Percentiles rank a stretch among this genome's conserved stretches.
phyloP scores from a whole-genome alignment of 257 asterid genomes.

The Ballota nigra region DNA sequence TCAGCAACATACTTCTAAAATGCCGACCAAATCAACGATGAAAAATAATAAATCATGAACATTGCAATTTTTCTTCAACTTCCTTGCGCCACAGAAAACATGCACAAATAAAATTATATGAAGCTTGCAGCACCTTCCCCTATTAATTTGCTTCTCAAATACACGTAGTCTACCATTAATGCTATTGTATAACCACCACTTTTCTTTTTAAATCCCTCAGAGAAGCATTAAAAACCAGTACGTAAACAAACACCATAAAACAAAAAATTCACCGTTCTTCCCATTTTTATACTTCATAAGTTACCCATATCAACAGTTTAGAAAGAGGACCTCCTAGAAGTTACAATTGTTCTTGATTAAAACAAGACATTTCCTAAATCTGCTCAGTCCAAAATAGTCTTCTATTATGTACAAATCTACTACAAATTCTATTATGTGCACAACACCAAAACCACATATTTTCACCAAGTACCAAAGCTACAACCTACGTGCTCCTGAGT shows the following conservation, averaged over 20 bases:
- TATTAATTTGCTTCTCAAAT: not conserved
- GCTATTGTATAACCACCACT: too few relatives aligned
- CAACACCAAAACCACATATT: conserved; percentile 14
- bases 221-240: not conserved
- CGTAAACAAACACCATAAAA: not conserved
- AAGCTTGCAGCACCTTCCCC: not conserved
- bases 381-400: conserved; percentile 25
- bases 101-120: not conserved
- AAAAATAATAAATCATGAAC: too few relatives aligned
- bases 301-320: conserved; percentile 37
- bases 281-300: conserved; percentile 16
- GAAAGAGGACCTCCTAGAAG: conserved; percentile 14
- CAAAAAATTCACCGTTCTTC: not conserved
- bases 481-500: conserved; percentile 91
- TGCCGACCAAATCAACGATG: too few relatives aligned
- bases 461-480: conserved; percentile 94
- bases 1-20: too few relatives aligned
- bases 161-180: not conserved
- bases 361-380: conserved; percentile 22
- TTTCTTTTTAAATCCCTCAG: not conserved
- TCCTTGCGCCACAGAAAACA: not conserved
- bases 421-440: conserved; percentile 47
- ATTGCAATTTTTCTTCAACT: too few relatives aligned
- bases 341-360: conserved; percentile 29
- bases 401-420: conserved; percentile 45